phyloP scores from a whole-genome alignment of 2,329 filamentous ascomycete genomes.

The Fusarium xylarioides region DNA sequence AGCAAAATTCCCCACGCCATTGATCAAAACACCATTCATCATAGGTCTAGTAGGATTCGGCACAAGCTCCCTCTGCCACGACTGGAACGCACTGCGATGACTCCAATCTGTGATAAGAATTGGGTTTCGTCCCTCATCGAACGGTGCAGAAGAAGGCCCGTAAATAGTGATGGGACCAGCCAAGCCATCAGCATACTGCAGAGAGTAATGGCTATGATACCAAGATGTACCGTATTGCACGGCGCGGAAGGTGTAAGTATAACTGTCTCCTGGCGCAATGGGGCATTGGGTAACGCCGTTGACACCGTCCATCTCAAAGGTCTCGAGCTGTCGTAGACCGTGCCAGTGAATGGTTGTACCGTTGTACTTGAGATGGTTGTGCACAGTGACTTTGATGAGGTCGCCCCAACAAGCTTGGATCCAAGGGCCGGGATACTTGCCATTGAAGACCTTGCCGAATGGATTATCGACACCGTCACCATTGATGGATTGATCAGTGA shows the following conservation, averaged over 20 bases:
- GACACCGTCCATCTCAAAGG: background rate
- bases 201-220: constrained; percentile 34
- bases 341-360: background rate
- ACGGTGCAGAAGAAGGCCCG: constrained; percentile 8
- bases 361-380: background rate
- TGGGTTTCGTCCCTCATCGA: constrained; percentile 1
- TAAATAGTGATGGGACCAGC: constrained; percentile 28
- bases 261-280: background rate
- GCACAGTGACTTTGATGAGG: background rate
- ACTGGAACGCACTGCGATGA: constrained; percentile 2
- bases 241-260: constrained; percentile 22
- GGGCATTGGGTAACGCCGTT: background rate
- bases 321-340: background rate
- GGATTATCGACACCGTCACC: constrained; percentile 5
- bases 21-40: constrained; percentile 17
- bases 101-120: constrained; percentile 15
- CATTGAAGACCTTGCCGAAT: constrained; percentile 5
- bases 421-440: background rate
- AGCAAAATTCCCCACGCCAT: constrained; percentile 6
- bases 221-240: constrained; percentile 27
- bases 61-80: constrained; percentile 5
- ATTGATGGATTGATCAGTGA: constrained; percentile 7
- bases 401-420: background rate
- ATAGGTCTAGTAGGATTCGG: background rate
- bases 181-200: constrained; percentile 34